Evolutionary conservation across 495 filamentous ascomycete species (phyloP).

Genomic region (Neurospora sp.): DNA sequence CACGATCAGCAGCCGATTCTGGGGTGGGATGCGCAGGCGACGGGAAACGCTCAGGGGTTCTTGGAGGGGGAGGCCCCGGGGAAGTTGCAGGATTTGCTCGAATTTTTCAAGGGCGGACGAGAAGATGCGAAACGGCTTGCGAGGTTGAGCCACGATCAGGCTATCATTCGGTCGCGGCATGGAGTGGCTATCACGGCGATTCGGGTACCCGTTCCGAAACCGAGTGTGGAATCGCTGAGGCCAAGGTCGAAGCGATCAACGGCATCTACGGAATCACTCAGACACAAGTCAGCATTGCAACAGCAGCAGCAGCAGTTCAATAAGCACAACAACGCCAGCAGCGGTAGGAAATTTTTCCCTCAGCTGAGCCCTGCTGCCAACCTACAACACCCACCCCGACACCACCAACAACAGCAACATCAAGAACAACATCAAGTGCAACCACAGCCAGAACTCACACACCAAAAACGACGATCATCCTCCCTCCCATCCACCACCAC

Average conservation of each 20-base stretch:
- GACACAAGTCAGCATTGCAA: neutral
- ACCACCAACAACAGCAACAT: neutral
- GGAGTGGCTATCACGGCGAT: constrained; percentile 1
- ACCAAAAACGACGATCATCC: neutral
- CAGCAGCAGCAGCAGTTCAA: neutral
- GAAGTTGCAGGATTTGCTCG: constrained; percentile 40
- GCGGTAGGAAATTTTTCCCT: neutral
- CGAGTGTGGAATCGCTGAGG: neutral
- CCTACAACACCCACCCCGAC: neutral
- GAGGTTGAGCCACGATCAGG: constrained; percentile 31
- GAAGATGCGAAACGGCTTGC: constrained; percentile 32
- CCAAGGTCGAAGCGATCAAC: constrained; percentile 1
- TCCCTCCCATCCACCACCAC: neutral
- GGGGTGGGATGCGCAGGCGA: constrained; percentile 34
- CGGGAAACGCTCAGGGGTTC: constrained; percentile 39
- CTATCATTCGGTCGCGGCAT: constrained; percentile 28
- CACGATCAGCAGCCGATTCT: constrained; percentile 35
- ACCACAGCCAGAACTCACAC: neutral
- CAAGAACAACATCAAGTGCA: neutral
- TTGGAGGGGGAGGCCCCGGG: constrained; percentile 37
- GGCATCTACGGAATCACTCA: constrained; percentile 4
- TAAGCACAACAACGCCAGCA: neutral
- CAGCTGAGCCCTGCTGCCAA: neutral
- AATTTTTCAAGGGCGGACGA: constrained; percentile 35
- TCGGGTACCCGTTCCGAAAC: constrained; percentile 7